Conservation (phyloP, 1,284 basidiomycete genomes). For the Apiotrichum siamense region DNA sequence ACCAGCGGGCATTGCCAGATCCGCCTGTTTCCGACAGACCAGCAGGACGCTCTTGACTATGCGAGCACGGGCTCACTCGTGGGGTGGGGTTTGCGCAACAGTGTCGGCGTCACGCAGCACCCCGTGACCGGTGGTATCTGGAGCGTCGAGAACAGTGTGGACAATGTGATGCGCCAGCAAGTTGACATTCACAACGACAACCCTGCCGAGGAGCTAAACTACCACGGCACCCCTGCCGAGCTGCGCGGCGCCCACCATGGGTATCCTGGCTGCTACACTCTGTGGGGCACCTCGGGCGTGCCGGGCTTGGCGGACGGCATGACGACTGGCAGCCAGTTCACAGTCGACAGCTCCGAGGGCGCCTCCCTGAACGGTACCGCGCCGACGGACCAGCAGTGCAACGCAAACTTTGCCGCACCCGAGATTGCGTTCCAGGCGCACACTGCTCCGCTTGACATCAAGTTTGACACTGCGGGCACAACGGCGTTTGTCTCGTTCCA, state of each 20-base stretch:
- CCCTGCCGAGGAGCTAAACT: slow-evolving; percentile 16
- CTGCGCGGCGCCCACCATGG: slow-evolving; percentile 6
- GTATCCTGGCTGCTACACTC: slow-evolving; percentile 9
- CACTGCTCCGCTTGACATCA: slow-evolving; percentile 13
- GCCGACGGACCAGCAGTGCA: slow-evolving; percentile 5
- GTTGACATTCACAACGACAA: slow-evolving; percentile 12
- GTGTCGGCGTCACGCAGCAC: slow-evolving; percentile 12
- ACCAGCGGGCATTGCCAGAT: slow-evolving; percentile 8
- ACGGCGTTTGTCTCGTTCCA: slow-evolving; percentile 9
- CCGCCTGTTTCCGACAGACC: background rate
- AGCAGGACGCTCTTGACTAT: background rate
- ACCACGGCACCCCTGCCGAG: slow-evolving; percentile 2
- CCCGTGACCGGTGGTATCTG: slow-evolving; percentile 3
- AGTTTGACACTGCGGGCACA: slow-evolving; percentile 4
- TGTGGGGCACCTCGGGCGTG: slow-evolving; percentile 6
- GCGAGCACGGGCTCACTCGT: background rate
- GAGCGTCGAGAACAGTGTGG: slow-evolving; percentile 13
- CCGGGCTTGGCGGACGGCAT: slow-evolving; percentile 1
- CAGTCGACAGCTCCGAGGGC: background rate
- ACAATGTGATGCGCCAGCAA: slow-evolving; percentile 3
- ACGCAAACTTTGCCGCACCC: background rate
- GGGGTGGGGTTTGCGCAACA: slow-evolving; percentile 14
- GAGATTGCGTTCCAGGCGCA: slow-evolving; percentile 11
- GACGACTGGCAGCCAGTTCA: slow-evolving; percentile 5
- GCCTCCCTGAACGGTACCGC: background rate